A percentile compares a stretch with the other conserved stretches of the same genome.
Conservation (phyloP, 192 early-diverging fungal species). For the Cladochytrium replicatum region DNA sequence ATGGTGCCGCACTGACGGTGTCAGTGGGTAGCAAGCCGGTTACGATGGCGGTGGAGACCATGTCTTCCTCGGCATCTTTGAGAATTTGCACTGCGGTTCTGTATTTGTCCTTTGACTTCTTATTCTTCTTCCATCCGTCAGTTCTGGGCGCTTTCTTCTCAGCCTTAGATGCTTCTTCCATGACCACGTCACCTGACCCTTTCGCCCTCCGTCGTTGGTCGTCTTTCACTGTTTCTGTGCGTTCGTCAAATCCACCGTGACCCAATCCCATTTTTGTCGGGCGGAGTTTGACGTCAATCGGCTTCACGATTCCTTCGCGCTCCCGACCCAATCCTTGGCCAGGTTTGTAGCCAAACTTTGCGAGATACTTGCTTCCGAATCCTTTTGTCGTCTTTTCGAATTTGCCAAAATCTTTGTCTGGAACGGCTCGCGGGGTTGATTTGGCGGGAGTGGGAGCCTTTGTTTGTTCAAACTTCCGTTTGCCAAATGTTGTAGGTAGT, state of each 20-base stretch:
- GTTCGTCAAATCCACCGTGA: constrained; percentile 69
- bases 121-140: constrained; percentile 33
- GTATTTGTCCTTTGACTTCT: constrained; percentile 43
- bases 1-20: constrained; percentile 1
- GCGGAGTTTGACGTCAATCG: constrained; percentile 78
- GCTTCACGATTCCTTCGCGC: constrained; percentile 79
- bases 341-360: constrained; percentile 80
- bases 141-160: constrained; percentile 17
- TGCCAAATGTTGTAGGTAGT: too few relatives aligned
- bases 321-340: constrained; percentile 85
- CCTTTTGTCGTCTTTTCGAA: constrained; percentile 70
- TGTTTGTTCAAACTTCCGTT: too few relatives aligned
- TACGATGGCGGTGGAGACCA: constrained; percentile 20
- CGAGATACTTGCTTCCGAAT: constrained; percentile 71
- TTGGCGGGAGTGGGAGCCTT: too few relatives aligned
- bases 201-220: constrained; percentile 25
- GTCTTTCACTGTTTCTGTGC: constrained; percentile 54
- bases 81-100: constrained; percentile 48
- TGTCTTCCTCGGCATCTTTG: constrained; percentile 60
- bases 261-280: constrained; percentile 75
- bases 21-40: constrained; percentile 10
- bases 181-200: background rate
- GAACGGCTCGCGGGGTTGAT: too few relatives aligned
- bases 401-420: constrained; percentile 67
- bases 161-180: background rate